phyloP scores from a whole-genome alignment of 1,139 yeast species.

The Taphrina betulina region DNA sequence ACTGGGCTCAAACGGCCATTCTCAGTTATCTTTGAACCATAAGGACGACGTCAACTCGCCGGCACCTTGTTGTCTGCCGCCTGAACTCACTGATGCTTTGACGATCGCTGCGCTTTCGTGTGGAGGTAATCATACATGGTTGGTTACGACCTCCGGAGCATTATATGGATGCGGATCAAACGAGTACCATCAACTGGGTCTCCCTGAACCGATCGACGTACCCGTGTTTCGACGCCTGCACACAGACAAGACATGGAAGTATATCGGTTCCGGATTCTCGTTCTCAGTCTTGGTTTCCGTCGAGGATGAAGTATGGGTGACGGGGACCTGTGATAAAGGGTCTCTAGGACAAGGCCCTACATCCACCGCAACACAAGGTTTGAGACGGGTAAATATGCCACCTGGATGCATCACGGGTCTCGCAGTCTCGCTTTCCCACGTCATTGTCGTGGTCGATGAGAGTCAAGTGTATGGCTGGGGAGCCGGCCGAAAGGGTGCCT shows the following conservation, averaged over 20 bases:
- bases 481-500: slow-evolving; percentile 70
- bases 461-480: slow-evolving; percentile 78
- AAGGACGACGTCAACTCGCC: slow-evolving; percentile 35
- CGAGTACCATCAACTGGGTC: slow-evolving; percentile 56
- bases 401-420: background rate
- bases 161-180: slow-evolving; percentile 64
- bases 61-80: slow-evolving; percentile 26
- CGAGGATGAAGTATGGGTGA: slow-evolving; percentile 50
- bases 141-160: slow-evolving; percentile 56
- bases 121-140: slow-evolving; percentile 86
- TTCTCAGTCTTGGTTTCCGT: slow-evolving; percentile 56
- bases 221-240: slow-evolving; percentile 33
- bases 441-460: slow-evolving; percentile 50
- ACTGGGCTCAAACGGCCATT: slow-evolving; percentile 38
- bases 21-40: slow-evolving; percentile 36
- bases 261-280: slow-evolving; percentile 72
- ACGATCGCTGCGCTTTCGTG: slow-evolving; percentile 50
- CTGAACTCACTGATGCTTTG: slow-evolving; percentile 22
- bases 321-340: slow-evolving; percentile 70
- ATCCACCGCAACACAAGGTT: background rate
- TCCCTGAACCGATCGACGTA: slow-evolving; percentile 3
- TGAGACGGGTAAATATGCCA: slow-evolving; percentile 38
- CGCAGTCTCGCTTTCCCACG: slow-evolving; percentile 57
- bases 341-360: slow-evolving; percentile 64
- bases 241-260: slow-evolving; percentile 24